Percentiles rank a stretch among this genome's conserved stretches.
Conservation (phyloP, 2,329 filamentous ascomycete genomes). For the Sporothrix brasiliensis region DNA sequence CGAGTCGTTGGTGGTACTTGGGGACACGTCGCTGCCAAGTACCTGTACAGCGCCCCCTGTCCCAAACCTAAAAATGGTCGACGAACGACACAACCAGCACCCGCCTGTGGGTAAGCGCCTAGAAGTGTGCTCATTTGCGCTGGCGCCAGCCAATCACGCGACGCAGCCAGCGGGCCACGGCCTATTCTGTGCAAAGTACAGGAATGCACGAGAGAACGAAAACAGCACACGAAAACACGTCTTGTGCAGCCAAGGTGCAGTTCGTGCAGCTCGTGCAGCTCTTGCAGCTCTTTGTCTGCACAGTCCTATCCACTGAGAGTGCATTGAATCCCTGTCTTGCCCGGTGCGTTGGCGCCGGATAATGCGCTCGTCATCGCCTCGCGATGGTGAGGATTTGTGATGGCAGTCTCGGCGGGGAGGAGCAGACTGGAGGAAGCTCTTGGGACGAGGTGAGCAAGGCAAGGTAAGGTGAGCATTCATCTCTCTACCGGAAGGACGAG, state of each 20-base stretch:
- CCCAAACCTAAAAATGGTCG: conserved; percentile 13
- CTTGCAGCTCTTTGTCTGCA: no score
- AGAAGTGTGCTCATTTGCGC: conserved; percentile 24
- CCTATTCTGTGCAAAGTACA: conserved; percentile 2
- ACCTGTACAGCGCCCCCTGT: background rate
- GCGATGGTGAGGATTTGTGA: no score
- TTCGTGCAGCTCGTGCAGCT: background rate
- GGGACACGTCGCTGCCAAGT: background rate
- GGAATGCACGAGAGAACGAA: background rate
- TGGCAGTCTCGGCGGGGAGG: no score
- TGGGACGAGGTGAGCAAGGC: no score
- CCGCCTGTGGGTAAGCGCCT: conserved; percentile 9
- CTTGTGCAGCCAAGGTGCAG: background rate
- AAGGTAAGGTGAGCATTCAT: no score
- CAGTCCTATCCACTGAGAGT: no score
- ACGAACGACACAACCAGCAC: background rate
- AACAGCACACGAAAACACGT: background rate
- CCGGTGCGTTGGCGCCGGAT: no score
- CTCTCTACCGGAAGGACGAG: no score
- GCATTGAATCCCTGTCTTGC: no score
- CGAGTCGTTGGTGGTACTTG: background rate
- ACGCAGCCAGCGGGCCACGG: background rate
- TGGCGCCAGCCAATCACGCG: conserved; percentile 17
- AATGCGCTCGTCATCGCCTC: no score
- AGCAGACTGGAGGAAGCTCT: no score